Evolutionary conservation across 768 basidiomycete species (phyloP), one percentile per base, ranked within the genome.

Genomic region (Termitomyces sp.): DNA sequence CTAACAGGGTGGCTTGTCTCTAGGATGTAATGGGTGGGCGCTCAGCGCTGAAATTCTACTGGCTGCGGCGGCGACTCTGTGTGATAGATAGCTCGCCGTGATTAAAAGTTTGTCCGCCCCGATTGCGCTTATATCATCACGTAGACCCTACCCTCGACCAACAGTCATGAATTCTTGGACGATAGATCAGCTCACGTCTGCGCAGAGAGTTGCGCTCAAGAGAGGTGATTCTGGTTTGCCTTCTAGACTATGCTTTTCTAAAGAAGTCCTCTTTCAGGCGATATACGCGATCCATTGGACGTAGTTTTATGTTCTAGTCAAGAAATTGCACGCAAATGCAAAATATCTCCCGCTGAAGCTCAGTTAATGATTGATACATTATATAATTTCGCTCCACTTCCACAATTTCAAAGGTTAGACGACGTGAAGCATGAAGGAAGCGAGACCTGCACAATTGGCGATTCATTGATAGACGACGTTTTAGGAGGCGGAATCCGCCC

Each of bases 401-500:
- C 73, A 22, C 67, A 67, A 28, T 69, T 81, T 10, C 67, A 62
- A 20, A 63, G 66, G n/a, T 72, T 89, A n/a, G 72, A 73, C 35
- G 70, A 76, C 3, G 65, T 75, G 46, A 59, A 65, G 56, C 55
- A 66, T 3, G 67, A 74, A 40, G 74, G 72, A 14, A 73, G 76
- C 30, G 77, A 80, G 51, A 75, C 70, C 53, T 83, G 90, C 63
- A 84, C 90, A 0, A 90, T 90, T 0, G 94, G 94, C 1, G 92
- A 96, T 67, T 57, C 67, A 1, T 65, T 72, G 20, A 75, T 98
- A 16, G 93, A 98, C 67, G 55, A 70, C 28, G 73, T 81, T 5
- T 74, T 98, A 0, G 89, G 88, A 7, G 94, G 94, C 13, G 94
- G 94, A 3, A 76, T 97, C 22, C 73, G 80, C 55, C 83, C 86